These are phyloP conservation scores for Trypethelium eluteriae DNA, from an alignment of 495 filamentous ascomycete species.

Conservation along the genomic window DNA sequence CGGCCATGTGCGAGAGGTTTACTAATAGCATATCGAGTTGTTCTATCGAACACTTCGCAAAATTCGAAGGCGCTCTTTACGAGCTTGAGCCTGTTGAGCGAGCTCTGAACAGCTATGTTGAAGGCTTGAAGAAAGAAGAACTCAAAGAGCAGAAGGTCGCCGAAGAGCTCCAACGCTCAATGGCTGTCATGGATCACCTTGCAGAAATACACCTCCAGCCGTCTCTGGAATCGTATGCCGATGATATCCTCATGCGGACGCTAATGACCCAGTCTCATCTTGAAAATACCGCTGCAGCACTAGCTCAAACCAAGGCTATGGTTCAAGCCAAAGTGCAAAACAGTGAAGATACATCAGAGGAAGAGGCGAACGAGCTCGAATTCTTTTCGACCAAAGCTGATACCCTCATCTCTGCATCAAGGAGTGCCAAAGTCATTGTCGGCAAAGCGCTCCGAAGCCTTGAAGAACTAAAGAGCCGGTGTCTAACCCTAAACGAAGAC, in stretches of 20 bases:
- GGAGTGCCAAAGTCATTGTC: constrained; percentile 77
- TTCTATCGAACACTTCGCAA: constrained; percentile 65
- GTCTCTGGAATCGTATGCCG: constrained; percentile 67
- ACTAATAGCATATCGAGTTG: constrained; percentile 68
- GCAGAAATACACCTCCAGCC: constrained; percentile 69
- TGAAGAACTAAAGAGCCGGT: constrained; percentile 69
- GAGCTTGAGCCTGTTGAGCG: constrained; percentile 91
- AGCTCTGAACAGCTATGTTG: constrained; percentile 82
- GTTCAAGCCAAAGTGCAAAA: constrained; percentile 54
- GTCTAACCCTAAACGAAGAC: constrained; percentile 61
- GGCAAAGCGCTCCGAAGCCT: constrained; percentile 70
- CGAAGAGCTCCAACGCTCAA: constrained; percentile 68
- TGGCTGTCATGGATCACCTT: constrained; percentile 78
- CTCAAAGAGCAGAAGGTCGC: constrained; percentile 76
- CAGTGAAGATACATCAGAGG: constrained; percentile 41
- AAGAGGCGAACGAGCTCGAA: constrained; percentile 51
- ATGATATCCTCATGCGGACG: constrained; percentile 65
- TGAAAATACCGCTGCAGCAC: constrained; percentile 63
- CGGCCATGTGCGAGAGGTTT: constrained; percentile 75
- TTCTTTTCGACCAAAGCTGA: constrained; percentile 67
- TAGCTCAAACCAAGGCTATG: constrained; percentile 55
- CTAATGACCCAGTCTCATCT: constrained; percentile 71
- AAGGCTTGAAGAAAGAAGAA: constrained; percentile 72
- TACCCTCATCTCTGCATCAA: constrained; percentile 60
- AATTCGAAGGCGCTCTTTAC: constrained; percentile 67